phyloP scores from a whole-genome alignment of 179 eudicot genomes.

The Vitellaria paradoxa region DNA sequence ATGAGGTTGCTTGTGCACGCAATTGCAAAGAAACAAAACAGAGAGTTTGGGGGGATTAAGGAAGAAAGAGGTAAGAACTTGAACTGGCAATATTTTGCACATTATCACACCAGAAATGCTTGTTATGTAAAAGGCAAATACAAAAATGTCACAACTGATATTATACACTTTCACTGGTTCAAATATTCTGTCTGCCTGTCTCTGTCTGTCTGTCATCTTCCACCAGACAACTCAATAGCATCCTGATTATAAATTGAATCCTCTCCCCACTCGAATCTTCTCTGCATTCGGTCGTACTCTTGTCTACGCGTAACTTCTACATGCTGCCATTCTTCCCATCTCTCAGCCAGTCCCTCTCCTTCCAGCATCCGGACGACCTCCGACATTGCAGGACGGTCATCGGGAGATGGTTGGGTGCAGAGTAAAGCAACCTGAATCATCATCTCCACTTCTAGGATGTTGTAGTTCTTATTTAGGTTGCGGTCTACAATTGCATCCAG shows the following conservation, averaged over 20 bases:
- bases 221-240: conserved; percentile 93
- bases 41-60: too few relatives aligned
- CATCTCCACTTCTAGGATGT: conserved; percentile 74
- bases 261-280: conserved; percentile 87
- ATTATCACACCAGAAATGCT: too few relatives aligned
- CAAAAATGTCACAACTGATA: too few relatives aligned
- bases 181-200: too few relatives aligned
- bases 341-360: conserved; percentile 98
- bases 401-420: conserved; percentile 85
- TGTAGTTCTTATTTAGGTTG: conserved; percentile 48
- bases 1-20: too few relatives aligned
- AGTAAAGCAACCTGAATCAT: conserved; percentile 89
- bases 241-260: conserved; percentile 71
- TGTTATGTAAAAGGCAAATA: too few relatives aligned
- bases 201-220: conserved; percentile 40
- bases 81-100: too few relatives aligned
- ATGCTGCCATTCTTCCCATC: conserved; percentile 97
- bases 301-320: conserved; percentile 73
- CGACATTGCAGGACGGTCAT: conserved; percentile 92
- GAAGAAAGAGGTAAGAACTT: too few relatives aligned
- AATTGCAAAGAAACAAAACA: too few relatives aligned
- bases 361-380: conserved; percentile 98
- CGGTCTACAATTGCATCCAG: conserved; percentile 76
- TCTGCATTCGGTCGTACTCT: conserved; percentile 72
- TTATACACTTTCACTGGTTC: too few relatives aligned